Conservation (phyloP, 1,284 basidiomycete species). For the Austroboletus novae-zelandiae region DNA sequence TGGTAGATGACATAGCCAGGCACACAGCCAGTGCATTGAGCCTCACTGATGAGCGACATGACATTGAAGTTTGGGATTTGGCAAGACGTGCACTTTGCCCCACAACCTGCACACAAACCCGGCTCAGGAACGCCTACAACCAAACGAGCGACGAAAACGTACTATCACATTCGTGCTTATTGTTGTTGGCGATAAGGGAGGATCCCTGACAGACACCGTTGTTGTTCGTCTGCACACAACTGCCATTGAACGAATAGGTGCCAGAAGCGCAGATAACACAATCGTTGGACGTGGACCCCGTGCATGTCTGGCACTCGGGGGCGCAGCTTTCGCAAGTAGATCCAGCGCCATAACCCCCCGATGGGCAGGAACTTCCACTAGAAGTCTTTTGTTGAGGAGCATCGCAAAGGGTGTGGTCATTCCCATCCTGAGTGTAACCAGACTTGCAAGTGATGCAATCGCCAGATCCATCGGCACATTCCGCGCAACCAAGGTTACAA, state of each 20-base stretch:
- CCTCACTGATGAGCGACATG: conserved; percentile 60
- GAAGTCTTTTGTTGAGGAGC: conserved; percentile 48
- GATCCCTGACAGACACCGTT: conserved; percentile 72
- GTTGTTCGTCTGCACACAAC: conserved; percentile 60
- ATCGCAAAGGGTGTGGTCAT: conserved; percentile 67
- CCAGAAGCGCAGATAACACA: conserved; percentile 66
- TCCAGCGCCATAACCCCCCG: conserved; percentile 60
- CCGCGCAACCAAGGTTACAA: conserved; percentile 67
- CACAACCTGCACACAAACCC: conserved; percentile 51
- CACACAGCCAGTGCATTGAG: conserved; percentile 74
- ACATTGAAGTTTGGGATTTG: conserved; percentile 67
- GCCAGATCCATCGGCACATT: conserved; percentile 65
- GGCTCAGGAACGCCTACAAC: background rate
- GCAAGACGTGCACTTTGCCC: conserved; percentile 76
- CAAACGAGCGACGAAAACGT: conserved; percentile 31
- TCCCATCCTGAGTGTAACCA: conserved; percentile 63
- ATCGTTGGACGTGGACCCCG: conserved; percentile 62
- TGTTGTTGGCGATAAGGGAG: conserved; percentile 73
- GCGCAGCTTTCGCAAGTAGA: conserved; percentile 59
- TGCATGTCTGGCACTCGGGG: conserved; percentile 66
- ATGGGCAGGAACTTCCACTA: conserved; percentile 58
- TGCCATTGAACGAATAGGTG: conserved; percentile 58
- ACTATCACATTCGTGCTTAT: conserved; percentile 79
- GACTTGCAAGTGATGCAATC: conserved; percentile 68
- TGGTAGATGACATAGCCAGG: conserved; percentile 70